Conservation (phyloP, 106 monocot genomes). For the Posidonia australis region DNA sequence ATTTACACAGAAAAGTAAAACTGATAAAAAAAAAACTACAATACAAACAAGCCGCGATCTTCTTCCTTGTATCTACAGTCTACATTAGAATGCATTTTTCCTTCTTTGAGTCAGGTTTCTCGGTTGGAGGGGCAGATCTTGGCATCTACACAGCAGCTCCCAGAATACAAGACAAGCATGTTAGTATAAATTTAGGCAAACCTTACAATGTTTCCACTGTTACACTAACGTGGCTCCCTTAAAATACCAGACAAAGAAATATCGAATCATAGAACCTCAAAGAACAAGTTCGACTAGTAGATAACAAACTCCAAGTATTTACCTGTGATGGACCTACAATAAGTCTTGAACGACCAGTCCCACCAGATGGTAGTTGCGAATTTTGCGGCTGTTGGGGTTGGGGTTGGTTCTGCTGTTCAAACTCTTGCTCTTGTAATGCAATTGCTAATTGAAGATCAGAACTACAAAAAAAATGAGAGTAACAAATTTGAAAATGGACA, state of each 20-base stretch:
- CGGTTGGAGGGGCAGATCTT: no score
- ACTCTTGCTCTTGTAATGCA: constrained; percentile 75
- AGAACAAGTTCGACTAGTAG: no score
- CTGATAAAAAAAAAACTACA: neutral
- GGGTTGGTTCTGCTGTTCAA: constrained; percentile 41
- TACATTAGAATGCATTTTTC: no score
- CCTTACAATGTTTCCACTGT: neutral
- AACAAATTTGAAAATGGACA: no score
- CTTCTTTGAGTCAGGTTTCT: no score
- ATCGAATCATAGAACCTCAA: neutral
- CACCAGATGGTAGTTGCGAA: constrained; percentile 27
- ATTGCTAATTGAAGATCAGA: constrained; percentile 79
- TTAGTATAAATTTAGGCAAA: neutral
- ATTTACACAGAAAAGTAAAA: neutral
- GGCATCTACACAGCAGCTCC: no score
- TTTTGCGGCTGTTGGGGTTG: constrained; percentile 17
- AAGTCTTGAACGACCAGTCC: constrained; percentile 33
- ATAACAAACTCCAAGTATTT: no score
- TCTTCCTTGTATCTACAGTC: neutral
- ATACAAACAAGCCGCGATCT: neutral
- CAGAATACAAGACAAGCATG: neutral
- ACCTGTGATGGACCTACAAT: constrained; percentile 64
- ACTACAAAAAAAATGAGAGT: constrained; percentile 18
- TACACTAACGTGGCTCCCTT: neutral
- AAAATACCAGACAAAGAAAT: neutral